phyloP scores from a whole-genome alignment of 495 filamentous ascomycete species.

The Trichoderma erinaceum region DNA sequence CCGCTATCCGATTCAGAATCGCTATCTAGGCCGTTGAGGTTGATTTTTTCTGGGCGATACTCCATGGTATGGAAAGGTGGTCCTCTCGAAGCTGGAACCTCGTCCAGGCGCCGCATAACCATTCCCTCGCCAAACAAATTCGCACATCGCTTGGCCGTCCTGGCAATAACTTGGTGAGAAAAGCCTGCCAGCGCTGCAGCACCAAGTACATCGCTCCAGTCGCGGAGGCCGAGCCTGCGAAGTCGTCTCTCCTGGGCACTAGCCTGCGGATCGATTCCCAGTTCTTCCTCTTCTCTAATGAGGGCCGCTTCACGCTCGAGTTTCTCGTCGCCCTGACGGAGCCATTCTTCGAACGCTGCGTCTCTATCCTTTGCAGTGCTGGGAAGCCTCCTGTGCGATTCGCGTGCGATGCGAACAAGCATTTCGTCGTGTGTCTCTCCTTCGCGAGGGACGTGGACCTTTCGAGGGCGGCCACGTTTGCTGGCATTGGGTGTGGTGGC shows the following conservation, averaged over 20 bases:
- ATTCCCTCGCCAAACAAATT: slow-evolving; percentile 63
- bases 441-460: slow-evolving; percentile 30
- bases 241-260: slow-evolving; percentile 11
- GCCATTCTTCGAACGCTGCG: slow-evolving; percentile 2
- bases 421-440: slow-evolving; percentile 41
- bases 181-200: slow-evolving; percentile 66
- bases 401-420: slow-evolving; percentile 34
- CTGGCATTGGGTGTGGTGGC: neutral
- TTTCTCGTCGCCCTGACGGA: slow-evolving; percentile 2
- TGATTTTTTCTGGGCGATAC: slow-evolving; percentile 16
- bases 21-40: neutral
- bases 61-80: slow-evolving; percentile 27
- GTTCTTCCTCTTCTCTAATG: slow-evolving; percentile 14
- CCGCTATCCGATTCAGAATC: neutral
- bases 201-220: slow-evolving; percentile 78
- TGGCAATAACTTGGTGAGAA: slow-evolving; percentile 51
- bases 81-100: slow-evolving; percentile 28
- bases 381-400: slow-evolving; percentile 25
- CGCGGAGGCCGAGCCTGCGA: slow-evolving; percentile 34
- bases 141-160: slow-evolving; percentile 63
- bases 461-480: slow-evolving; percentile 31
- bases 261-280: slow-evolving; percentile 9
- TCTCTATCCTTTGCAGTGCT: slow-evolving; percentile 2
- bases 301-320: neutral
- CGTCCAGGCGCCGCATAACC: slow-evolving; percentile 50